These are phyloP conservation scores for Cladophialophora chaetospira DNA, from an alignment of 2,329 filamentous ascomycete species.

Conservation along the genomic window DNA sequence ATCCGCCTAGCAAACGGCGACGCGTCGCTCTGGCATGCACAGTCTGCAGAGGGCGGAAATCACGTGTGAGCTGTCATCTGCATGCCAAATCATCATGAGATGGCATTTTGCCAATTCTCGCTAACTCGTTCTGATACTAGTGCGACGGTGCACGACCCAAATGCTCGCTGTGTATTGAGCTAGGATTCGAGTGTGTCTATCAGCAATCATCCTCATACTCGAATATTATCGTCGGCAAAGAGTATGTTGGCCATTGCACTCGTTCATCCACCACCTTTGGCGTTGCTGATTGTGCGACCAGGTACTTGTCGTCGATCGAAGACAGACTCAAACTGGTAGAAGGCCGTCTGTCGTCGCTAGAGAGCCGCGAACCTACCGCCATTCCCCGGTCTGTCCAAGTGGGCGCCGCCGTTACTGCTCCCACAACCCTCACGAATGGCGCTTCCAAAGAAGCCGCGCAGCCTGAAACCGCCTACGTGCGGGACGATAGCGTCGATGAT, in stretches of 20 bases:
- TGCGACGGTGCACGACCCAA: slow-evolving; percentile 39
- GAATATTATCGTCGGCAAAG: slow-evolving; percentile 15
- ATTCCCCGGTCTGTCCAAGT: background rate
- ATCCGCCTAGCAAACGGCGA: slow-evolving; percentile 15
- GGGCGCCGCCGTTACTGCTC: background rate
- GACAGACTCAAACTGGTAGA: slow-evolving; percentile 12
- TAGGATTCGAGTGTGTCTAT: slow-evolving; percentile 49
- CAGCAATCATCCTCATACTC: slow-evolving; percentile 10
- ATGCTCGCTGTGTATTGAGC: slow-evolving; percentile 44
- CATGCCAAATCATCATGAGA: background rate
- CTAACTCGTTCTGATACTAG: slow-evolving; percentile 8
- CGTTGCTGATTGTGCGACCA: background rate
- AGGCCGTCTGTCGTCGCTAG: slow-evolving; percentile 12
- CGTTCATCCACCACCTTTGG: background rate
- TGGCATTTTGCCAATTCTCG: background rate
- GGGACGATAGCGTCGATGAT: slow-evolving; percentile 10
- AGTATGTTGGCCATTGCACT: slow-evolving; percentile 3
- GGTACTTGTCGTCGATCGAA: slow-evolving; percentile 15
- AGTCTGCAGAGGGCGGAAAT: slow-evolving; percentile 14
- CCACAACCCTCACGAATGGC: slow-evolving; percentile 8
- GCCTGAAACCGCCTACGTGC: slow-evolving; percentile 2
- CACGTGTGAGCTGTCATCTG: slow-evolving; percentile 7
- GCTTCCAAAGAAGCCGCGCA: background rate
- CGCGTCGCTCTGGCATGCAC: slow-evolving; percentile 16
- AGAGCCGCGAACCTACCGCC: background rate